A percentile compares a stretch with the other conserved stretches of the same genome.
Evolutionary conservation across 2,329 filamentous ascomycete genomes (phyloP).

Genomic region (Pseudogymnoascus verrucosus): DNA sequence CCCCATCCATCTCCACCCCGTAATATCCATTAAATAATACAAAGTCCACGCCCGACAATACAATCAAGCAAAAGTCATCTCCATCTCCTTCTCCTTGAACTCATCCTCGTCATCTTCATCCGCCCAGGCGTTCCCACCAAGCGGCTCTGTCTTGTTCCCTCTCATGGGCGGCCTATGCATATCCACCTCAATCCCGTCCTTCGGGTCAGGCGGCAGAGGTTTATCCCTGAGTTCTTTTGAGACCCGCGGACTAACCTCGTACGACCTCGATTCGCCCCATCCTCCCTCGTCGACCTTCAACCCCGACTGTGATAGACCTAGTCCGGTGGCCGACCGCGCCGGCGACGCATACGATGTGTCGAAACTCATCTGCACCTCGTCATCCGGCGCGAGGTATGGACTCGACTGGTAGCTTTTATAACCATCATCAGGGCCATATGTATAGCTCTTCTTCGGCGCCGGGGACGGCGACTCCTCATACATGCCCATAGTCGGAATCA

Average conservation of each 20-base stretch:
- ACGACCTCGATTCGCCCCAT: neutral
- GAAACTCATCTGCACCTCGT: constrained; percentile 63
- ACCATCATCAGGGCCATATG: constrained; percentile 9
- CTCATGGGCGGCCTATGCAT: constrained; percentile 17
- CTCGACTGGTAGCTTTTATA: constrained; percentile 9
- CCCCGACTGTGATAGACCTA: neutral
- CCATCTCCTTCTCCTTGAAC: constrained; percentile 65
- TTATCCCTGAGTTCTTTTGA: constrained; percentile 8
- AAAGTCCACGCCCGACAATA: neutral
- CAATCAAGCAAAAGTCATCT: constrained; percentile 61
- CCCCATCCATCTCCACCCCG: neutral
- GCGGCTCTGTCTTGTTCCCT: constrained; percentile 19
- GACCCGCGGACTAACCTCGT: neutral
- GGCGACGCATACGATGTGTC: constrained; percentile 51
- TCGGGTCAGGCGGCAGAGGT: constrained; percentile 22
- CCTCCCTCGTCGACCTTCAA: neutral
- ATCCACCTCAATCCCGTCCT: constrained; percentile 19
- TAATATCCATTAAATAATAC: constrained; percentile 7
- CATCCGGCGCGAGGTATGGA: constrained; percentile 29
- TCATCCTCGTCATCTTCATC: constrained; percentile 61
- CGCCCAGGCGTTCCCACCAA: constrained; percentile 58
- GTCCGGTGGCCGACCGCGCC: neutral
- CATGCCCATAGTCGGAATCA: constrained; percentile 14
- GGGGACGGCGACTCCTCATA: constrained; percentile 8
- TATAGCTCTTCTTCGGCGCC: constrained; percentile 11